These are phyloP conservation scores for Beauveria bassiana DNA, from an alignment of 2,329 filamentous ascomycete species.

Conservation along the genomic window DNA sequence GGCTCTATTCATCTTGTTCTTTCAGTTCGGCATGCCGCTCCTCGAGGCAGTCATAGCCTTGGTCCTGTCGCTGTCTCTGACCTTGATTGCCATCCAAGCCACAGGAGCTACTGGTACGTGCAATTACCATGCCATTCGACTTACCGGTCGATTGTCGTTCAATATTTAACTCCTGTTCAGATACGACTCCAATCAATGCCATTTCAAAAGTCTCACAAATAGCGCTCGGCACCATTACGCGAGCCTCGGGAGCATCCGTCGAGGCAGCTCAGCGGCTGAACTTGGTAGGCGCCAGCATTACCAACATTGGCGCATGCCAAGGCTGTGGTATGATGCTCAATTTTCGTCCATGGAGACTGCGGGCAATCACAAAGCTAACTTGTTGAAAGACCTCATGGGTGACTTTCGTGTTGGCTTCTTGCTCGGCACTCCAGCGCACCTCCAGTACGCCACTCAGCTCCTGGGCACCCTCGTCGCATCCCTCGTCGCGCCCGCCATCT, in stretches of 20 bases:
- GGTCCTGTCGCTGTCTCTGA: background rate
- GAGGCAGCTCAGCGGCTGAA: slow-evolving; percentile 9
- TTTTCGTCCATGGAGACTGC: too few species aligned
- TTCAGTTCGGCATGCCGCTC: slow-evolving; percentile 3
- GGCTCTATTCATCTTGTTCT: background rate
- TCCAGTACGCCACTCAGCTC: slow-evolving; percentile 8
- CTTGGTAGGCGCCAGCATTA: slow-evolving; percentile 8
- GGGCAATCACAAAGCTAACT: background rate
- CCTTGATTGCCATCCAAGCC: slow-evolving; percentile 8
- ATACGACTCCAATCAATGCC: slow-evolving; percentile 9
- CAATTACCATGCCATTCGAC: too few species aligned
- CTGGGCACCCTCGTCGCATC: slow-evolving; percentile 10
- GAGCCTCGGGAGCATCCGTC: background rate
- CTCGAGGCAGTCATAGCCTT: background rate
- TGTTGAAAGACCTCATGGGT: slow-evolving; percentile 3
- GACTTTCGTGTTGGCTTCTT: slow-evolving; percentile 11
- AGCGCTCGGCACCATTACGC: slow-evolving; percentile 3
- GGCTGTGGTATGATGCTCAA: background rate
- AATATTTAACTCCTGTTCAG: background rate
- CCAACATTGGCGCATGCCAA: slow-evolving; percentile 9
- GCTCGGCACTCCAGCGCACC: slow-evolving; percentile 4
- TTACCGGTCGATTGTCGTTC: background rate
- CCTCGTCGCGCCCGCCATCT: slow-evolving; percentile 8
- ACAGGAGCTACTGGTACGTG: slow-evolving; percentile 9
- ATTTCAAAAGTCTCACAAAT: slow-evolving; percentile 10